Evolutionary conservation across 1,284 basidiomycete species (phyloP).

Genomic region (Xanthoconium separans): DNA sequence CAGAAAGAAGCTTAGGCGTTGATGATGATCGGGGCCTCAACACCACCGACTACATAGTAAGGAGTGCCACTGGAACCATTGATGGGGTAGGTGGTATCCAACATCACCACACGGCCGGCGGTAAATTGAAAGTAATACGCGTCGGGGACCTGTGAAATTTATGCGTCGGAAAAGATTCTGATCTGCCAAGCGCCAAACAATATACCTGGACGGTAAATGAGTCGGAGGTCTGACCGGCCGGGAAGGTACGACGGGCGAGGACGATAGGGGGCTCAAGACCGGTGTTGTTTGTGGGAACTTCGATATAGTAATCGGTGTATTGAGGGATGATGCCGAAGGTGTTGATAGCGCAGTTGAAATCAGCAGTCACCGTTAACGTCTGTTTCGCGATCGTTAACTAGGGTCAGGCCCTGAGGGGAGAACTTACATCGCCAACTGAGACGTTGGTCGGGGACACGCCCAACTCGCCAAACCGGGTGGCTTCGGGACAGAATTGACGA

Average conservation of each 20-base stretch:
- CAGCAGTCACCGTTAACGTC: slow-evolving; percentile 23
- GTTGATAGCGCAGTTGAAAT: slow-evolving; percentile 31
- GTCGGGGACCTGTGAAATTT: slow-evolving; percentile 21
- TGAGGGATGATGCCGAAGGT: slow-evolving; percentile 19
- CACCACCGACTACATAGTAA: slow-evolving; percentile 29
- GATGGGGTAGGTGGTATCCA: slow-evolving; percentile 28
- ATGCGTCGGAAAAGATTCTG: neutral
- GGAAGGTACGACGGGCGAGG: slow-evolving; percentile 22
- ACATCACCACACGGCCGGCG: slow-evolving; percentile 22
- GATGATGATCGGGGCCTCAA: slow-evolving; percentile 19
- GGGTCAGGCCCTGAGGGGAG: neutral
- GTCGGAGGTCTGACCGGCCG: slow-evolving; percentile 9
- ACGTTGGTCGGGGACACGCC: slow-evolving; percentile 22
- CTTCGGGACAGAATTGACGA: slow-evolving; percentile 26
- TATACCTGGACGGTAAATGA: slow-evolving; percentile 22
- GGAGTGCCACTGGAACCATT: slow-evolving; percentile 22
- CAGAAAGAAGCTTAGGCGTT: slow-evolving; percentile 6
- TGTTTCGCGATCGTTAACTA: slow-evolving; percentile 11
- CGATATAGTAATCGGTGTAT: slow-evolving; percentile 35
- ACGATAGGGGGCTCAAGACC: slow-evolving; percentile 33
- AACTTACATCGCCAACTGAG: slow-evolving; percentile 27
- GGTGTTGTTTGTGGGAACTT: slow-evolving; percentile 31
- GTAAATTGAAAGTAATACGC: slow-evolving; percentile 25
- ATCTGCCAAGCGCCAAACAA: neutral
- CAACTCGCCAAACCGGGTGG: slow-evolving; percentile 23